Conservation (phyloP, 306 rosid genomes). For the Amphicarpaea edgeworthii region DNA sequence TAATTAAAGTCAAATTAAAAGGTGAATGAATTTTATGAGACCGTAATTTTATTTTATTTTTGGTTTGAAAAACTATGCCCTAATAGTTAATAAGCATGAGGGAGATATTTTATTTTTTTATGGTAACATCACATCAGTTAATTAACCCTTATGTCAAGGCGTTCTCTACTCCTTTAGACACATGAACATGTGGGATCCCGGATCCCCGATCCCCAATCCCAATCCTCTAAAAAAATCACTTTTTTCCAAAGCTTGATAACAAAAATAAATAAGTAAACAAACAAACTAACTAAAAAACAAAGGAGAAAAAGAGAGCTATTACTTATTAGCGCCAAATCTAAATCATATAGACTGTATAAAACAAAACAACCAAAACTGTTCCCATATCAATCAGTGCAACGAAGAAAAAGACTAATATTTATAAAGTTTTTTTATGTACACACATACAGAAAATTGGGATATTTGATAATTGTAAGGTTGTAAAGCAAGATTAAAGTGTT, state of each 20-base stretch:
- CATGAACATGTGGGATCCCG: slow-evolving; percentile 51
- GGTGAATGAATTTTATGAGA: not conserved
- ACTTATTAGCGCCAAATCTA: slow-evolving; percentile 44
- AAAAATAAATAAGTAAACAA: slow-evolving; percentile 32
- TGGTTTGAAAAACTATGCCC: not conserved
- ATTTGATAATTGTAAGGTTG: slow-evolving; percentile 10
- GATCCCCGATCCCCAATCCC: slow-evolving; percentile 45
- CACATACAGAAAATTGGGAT: not conserved
- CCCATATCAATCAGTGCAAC: slow-evolving; percentile 43
- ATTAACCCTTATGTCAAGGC: slow-evolving; percentile 55
- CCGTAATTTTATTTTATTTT: not conserved
- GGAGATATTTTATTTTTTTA: slow-evolving; percentile 8
- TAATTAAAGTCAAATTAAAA: slow-evolving; percentile 4
- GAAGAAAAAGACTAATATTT: slow-evolving; percentile 41
- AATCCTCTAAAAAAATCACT: slow-evolving; percentile 33
- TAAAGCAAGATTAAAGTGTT: slow-evolving; percentile 44
- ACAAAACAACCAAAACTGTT: slow-evolving; percentile 23
- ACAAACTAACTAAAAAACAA: not conserved
- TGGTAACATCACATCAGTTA: slow-evolving; percentile 44
- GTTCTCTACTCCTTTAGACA: slow-evolving; percentile 51
- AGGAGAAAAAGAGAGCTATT: too few species aligned
- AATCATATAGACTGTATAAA: not conserved
- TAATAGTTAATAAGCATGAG: not conserved
- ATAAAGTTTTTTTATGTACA: not conserved
- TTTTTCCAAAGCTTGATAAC: slow-evolving; percentile 18